Conservation (phyloP, 2,329 filamentous ascomycete species). For the Rutstroemia sp. region DNA sequence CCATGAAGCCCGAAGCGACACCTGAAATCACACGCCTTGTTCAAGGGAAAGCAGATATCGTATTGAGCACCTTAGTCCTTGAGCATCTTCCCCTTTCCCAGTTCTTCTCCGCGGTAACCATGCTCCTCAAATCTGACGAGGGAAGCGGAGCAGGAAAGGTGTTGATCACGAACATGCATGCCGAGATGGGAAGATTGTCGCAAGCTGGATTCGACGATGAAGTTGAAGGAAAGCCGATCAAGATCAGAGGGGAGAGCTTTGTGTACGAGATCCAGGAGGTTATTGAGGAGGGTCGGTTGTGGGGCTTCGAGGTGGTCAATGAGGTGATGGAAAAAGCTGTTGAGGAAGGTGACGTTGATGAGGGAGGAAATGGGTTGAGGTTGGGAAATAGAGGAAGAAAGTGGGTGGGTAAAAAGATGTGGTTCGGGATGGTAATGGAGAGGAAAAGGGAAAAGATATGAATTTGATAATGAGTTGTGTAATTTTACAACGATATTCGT, state of each 20-base stretch:
- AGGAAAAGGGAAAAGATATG: neutral
- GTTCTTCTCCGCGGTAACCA: constrained; percentile 36
- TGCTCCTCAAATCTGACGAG: constrained; percentile 29
- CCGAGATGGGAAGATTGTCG: constrained; percentile 50
- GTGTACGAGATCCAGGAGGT: constrained; percentile 46
- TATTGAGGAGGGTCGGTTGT: constrained; percentile 38
- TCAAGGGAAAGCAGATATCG: constrained; percentile 29
- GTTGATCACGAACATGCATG: constrained; percentile 62
- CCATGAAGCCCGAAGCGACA: constrained; percentile 17
- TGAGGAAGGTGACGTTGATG: constrained; percentile 34
- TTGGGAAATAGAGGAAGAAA: constrained; percentile 55
- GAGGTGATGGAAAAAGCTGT: constrained; percentile 38
- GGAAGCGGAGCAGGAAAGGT: constrained; percentile 38
- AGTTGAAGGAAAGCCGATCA: constrained; percentile 38
- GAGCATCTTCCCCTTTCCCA: constrained; percentile 50
- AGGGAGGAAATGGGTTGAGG: constrained; percentile 36
- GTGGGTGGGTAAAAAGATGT: constrained; percentile 51
- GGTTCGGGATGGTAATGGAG: constrained; percentile 44
- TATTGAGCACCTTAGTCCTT: constrained; percentile 56
- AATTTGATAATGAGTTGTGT: neutral
- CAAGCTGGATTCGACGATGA: constrained; percentile 56
- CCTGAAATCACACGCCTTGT: constrained; percentile 11
- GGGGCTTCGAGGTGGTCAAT: constrained; percentile 38
- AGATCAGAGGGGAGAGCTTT: constrained; percentile 53
- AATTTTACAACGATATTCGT: no score